Base-by-base conservation (phyloP, 345 rosid species). In the Rhodamnia argentea region DNA sequence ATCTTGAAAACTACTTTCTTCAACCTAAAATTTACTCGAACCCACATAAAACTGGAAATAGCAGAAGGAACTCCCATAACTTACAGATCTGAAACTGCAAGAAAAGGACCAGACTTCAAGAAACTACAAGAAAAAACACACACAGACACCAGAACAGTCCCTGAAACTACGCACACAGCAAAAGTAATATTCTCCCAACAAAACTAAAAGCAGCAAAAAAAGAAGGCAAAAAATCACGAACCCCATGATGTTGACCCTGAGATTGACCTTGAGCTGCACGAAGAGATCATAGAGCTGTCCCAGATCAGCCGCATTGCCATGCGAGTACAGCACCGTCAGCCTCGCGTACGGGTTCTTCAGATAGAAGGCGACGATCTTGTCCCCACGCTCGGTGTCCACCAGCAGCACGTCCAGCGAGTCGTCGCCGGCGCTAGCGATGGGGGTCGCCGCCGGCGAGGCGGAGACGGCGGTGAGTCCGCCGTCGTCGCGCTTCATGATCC, bases 231-330 rank as follows among this genome's bases (percentile, higher is more conserved):
- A 85, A 76, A 87, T 70, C 29, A 91, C 92, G 84, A 85, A 97
- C 99, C 99, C 99, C 90, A 98, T 94, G 87, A 98, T 92, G 89
- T 98, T 98, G 89, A 98, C 99, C 88, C 98, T 88, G 88, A 98
- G 99, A 90, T 98, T 96, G 89, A 96, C 92, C 94, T 95, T 95
- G 88, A 98, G 98, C 93, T 96, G 99, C 32, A 95, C 94, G 54
- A 98, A 98, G 93, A 98, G 98, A 90, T 96, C 99, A 81, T 96
- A 95, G 88, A 98, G 98, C 91, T 98, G 99, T 76, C 99, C 99
- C 87, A 97, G 95, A 93, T 97, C 99, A 74, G 99, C 98, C 24
- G 99, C 99, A 91, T 98, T 98, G 75, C 99, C 99, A 89, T 96
- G 99, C 13, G 99, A 98, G 87, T 98, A 98, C 2, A 98, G 93